Evolutionary conservation across 306 rosid species (phyloP).

Genomic region (Sesbania bispinosa): DNA sequence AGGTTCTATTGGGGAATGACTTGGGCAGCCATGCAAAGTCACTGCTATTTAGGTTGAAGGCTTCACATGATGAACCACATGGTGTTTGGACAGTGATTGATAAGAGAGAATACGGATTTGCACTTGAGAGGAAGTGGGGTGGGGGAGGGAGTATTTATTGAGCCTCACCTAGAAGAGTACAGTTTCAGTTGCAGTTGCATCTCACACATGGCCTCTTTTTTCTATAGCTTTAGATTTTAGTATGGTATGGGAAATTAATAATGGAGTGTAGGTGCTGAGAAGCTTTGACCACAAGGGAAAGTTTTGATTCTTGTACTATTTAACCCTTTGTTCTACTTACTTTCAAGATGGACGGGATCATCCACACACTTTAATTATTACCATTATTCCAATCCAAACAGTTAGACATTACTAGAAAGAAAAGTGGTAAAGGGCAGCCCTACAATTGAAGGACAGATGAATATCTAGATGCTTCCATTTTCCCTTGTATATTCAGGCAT

Average conservation of each 20-base stretch:
- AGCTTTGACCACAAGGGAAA: conserved; percentile 43
- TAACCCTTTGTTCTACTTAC: conserved; percentile 22
- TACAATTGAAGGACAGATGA: conserved; percentile 17
- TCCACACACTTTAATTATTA: conserved; percentile 24
- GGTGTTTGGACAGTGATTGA: conserved; percentile 41
- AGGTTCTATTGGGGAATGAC: conserved; percentile 27
- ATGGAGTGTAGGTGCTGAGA: conserved; percentile 33
- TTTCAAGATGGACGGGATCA: conserved; percentile 13
- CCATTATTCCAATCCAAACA: conserved; percentile 23
- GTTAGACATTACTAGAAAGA: not conserved
- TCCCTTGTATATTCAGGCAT: conserved; percentile 31
- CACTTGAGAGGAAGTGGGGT: not conserved
- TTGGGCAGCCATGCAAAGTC: conserved; percentile 42
- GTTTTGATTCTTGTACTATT: conserved; percentile 30
- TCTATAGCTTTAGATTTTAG: conserved; percentile 42
- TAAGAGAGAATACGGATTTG: conserved; percentile 29
- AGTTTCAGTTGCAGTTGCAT: conserved; percentile 28
- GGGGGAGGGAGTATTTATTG: conserved; percentile 43
- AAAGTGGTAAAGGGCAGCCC: conserved; percentile 16
- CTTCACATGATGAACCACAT: conserved; percentile 52
- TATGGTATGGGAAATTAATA: conserved; percentile 41
- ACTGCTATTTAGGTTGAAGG: conserved; percentile 41
- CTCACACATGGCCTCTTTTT: conserved; percentile 45
- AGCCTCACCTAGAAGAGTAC: conserved; percentile 37
- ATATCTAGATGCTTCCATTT: conserved; percentile 17